phyloP scores from a whole-genome alignment of 306 rosid species.

The Casuarina equisetifolia region DNA sequence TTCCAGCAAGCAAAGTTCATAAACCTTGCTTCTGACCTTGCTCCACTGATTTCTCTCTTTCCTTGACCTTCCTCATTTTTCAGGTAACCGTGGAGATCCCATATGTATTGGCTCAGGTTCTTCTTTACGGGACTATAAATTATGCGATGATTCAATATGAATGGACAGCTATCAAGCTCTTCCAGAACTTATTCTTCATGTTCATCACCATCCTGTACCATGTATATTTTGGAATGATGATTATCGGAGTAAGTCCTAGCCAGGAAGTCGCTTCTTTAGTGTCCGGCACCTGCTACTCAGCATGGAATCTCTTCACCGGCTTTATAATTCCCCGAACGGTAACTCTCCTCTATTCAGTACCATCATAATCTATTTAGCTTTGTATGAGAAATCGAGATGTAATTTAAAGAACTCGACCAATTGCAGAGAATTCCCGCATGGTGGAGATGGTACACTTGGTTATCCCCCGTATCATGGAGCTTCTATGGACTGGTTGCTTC shows the following conservation, averaged over 20 bases:
- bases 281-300: slow-evolving; percentile 58
- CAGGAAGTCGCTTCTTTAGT: slow-evolving; percentile 61
- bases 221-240: slow-evolving; percentile 85
- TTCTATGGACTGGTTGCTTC: slow-evolving; percentile 62
- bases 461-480: slow-evolving; percentile 68
- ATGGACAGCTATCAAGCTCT: slow-evolving; percentile 49
- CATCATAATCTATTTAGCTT: background rate
- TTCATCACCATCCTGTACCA: slow-evolving; percentile 65
- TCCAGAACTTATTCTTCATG: slow-evolving; percentile 74
- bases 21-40: background rate
- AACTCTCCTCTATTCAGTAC: slow-evolving; percentile 15
- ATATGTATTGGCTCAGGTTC: slow-evolving; percentile 52
- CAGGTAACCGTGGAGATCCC: slow-evolving; percentile 75
- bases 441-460: slow-evolving; percentile 86
- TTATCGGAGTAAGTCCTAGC: slow-evolving; percentile 73
- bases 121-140: slow-evolving; percentile 52
- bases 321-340: slow-evolving; percentile 65
- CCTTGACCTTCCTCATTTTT: background rate
- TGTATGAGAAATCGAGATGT: background rate
- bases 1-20: no score
- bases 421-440: slow-evolving; percentile 65
- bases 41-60: background rate
- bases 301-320: slow-evolving; percentile 87
- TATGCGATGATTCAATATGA: slow-evolving; percentile 83
- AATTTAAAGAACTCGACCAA: background rate